phyloP scores from a whole-genome alignment of 2,329 filamentous ascomycete species.

The Paraconiothyrium brasiliense region DNA sequence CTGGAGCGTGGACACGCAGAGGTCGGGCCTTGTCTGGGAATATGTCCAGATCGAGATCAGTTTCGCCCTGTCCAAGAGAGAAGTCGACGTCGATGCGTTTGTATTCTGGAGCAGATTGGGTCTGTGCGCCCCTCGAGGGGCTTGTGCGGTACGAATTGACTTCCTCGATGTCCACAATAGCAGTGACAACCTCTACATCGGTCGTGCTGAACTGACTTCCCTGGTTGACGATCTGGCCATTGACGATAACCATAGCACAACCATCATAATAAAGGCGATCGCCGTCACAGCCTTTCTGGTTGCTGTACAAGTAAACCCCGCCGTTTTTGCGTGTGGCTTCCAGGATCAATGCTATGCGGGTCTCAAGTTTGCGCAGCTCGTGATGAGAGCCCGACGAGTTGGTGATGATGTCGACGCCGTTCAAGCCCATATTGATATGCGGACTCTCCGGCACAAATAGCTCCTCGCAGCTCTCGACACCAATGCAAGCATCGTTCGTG shows the following conservation, averaged over 20 bases:
- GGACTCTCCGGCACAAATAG: slow-evolving; percentile 54
- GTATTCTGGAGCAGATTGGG: slow-evolving; percentile 60
- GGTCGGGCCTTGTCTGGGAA: slow-evolving; percentile 57
- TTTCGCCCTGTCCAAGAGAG: slow-evolving; percentile 52
- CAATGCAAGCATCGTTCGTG: slow-evolving; percentile 70
- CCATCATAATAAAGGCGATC: slow-evolving; percentile 41
- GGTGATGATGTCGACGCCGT: slow-evolving; percentile 74
- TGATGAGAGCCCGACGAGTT: slow-evolving; percentile 77
- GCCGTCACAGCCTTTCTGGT: slow-evolving; percentile 63
- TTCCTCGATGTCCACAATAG: slow-evolving; percentile 71
- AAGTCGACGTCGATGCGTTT: slow-evolving; percentile 57
- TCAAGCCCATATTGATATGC: slow-evolving; percentile 68
- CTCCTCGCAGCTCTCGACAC: slow-evolving; percentile 71
- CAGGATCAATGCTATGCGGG: slow-evolving; percentile 69
- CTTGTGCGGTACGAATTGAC: slow-evolving; percentile 70
- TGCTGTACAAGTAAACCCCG: slow-evolving; percentile 69
- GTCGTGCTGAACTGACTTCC: slow-evolving; percentile 71
- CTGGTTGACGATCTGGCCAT: slow-evolving; percentile 71
- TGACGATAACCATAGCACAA: slow-evolving; percentile 70
- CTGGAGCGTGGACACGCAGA: slow-evolving; percentile 66
- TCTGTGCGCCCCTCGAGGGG: slow-evolving; percentile 65
- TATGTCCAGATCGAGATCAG: slow-evolving; percentile 57
- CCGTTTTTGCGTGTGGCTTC: slow-evolving; percentile 71
- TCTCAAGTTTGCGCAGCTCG: slow-evolving; percentile 72
- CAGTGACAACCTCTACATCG: slow-evolving; percentile 60